phyloP scores from a whole-genome alignment of 768 basidiomycete genomes.

The Hericium coralloides region DNA sequence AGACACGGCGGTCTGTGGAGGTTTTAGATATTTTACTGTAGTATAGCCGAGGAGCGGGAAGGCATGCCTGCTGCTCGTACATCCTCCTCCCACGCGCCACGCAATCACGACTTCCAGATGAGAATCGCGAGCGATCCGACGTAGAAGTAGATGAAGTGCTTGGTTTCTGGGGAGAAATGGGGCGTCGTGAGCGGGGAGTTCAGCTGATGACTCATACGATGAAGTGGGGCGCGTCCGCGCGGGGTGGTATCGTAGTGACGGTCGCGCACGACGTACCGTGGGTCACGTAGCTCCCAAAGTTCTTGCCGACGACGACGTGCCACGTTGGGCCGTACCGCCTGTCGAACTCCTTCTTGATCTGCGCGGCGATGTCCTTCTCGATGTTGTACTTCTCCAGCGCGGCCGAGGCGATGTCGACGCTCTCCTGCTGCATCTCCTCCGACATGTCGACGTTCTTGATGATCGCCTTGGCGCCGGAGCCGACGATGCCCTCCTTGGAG shows the following conservation, averaged over 20 bases:
- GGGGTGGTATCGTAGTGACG: conserved; percentile 6
- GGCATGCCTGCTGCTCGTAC: background rate
- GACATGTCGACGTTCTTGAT: conserved; percentile 97
- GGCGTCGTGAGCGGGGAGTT: background rate
- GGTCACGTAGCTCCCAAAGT: conserved; percentile 97
- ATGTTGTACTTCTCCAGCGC: conserved; percentile 88
- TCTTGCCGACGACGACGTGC: conserved; percentile 99
- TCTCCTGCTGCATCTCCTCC: conserved; percentile 94
- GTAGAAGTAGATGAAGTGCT: conserved; percentile 99
- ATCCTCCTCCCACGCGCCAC: background rate
- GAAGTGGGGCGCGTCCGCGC: background rate
- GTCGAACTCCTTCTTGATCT: conserved; percentile 98
- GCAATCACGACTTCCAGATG: conserved; percentile 77
- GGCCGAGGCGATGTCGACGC: conserved; percentile 76
- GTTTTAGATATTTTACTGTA: no score
- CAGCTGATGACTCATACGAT: background rate
- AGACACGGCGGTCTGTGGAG: background rate
- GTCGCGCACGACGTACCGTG: conserved; percentile 58
- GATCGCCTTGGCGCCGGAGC: conserved; percentile 63
- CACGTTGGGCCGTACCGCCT: conserved; percentile 87
- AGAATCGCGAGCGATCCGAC: conserved; percentile 88
- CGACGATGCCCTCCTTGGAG: conserved; percentile 21
- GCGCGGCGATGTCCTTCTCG: conserved; percentile 97
- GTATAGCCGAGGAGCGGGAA: background rate
- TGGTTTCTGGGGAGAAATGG: conserved; percentile 59